Percentiles rank a stretch among this genome's conserved stretches.
These are phyloP conservation scores for Penicillium canescens DNA, from an alignment of 495 filamentous ascomycete genomes.

Conservation along the genomic window DNA sequence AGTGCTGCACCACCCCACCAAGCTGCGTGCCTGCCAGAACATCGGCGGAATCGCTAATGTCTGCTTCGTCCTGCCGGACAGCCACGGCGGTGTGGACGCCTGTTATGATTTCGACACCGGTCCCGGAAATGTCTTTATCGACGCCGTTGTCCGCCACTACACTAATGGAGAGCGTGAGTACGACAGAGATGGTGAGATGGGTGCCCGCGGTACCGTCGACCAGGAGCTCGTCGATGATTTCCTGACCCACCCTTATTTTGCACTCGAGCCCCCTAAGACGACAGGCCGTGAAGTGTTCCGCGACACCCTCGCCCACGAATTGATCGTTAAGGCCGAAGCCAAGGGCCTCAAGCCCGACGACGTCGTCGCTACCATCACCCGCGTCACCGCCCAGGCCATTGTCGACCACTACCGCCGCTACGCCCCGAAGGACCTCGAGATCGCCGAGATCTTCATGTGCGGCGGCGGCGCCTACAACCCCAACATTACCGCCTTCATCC, in stretches of 20 bases:
- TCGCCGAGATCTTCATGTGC: slow-evolving; percentile 60
- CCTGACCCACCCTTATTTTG: slow-evolving; percentile 49
- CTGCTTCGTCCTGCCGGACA: slow-evolving; percentile 58
- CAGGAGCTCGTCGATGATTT: slow-evolving; percentile 56
- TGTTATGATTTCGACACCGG: slow-evolving; percentile 56
- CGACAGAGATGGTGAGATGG: slow-evolving; percentile 52
- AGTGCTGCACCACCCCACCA: slow-evolving; percentile 56
- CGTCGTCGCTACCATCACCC: slow-evolving; percentile 55
- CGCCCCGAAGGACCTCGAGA: slow-evolving; percentile 46
- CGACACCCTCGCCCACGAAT: slow-evolving; percentile 49
- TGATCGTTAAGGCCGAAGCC: slow-evolving; percentile 45
- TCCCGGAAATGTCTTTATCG: slow-evolving; percentile 43
- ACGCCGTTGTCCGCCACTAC: slow-evolving; percentile 38
- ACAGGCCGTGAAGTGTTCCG: slow-evolving; percentile 60
- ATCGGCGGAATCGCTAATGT: slow-evolving; percentile 62
- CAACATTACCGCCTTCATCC: slow-evolving; percentile 53
- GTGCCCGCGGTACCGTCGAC: slow-evolving; percentile 50
- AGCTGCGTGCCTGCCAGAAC: slow-evolving; percentile 58
- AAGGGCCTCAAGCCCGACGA: slow-evolving; percentile 48
- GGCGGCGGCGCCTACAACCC: slow-evolving; percentile 59
- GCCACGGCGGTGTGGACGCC: slow-evolving; percentile 43
- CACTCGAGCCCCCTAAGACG: slow-evolving; percentile 53
- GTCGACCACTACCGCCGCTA: slow-evolving; percentile 56
- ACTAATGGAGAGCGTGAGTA: slow-evolving; percentile 34
- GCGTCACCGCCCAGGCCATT: slow-evolving; percentile 57